Evolutionary conservation across 1,284 basidiomycete species (phyloP).

Genomic region (Agroathelia rolfsii): DNA sequence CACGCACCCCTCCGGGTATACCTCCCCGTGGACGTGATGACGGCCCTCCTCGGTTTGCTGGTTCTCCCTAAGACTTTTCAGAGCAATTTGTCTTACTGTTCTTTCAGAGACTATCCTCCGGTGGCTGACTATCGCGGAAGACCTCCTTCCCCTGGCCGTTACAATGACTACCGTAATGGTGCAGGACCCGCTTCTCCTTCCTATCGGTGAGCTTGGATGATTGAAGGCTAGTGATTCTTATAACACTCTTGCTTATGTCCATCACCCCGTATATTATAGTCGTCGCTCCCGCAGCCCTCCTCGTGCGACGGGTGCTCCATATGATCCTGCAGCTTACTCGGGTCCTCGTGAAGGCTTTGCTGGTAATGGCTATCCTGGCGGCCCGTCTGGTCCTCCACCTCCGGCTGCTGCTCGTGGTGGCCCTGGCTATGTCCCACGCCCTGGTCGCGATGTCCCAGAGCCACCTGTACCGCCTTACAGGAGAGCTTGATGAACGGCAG

Average conservation of each 20-base stretch:
- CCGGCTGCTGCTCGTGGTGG: conserved; percentile 31
- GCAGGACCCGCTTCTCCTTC: conserved; percentile 27
- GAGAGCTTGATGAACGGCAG: no score
- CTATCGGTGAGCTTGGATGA: conserved; percentile 42
- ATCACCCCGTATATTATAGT: conserved; percentile 30
- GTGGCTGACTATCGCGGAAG: conserved; percentile 42
- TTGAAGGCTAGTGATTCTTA: conserved; percentile 9
- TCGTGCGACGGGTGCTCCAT: conserved; percentile 31
- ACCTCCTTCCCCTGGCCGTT: conserved; percentile 49
- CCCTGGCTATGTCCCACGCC: conserved; percentile 54
- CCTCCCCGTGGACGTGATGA: conserved; percentile 34
- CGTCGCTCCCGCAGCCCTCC: conserved; percentile 66
- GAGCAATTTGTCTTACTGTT: conserved; percentile 3
- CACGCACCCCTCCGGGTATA: conserved; percentile 37
- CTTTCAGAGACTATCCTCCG: conserved; percentile 34
- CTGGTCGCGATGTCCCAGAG: conserved; percentile 35
- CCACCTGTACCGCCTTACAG: no score
- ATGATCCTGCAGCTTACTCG: conserved; percentile 40
- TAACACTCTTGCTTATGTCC: conserved; percentile 6
- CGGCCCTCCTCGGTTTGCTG: conserved; percentile 36
- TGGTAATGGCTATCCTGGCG: conserved; percentile 38
- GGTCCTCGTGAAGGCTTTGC: conserved; percentile 24
- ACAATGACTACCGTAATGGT: conserved; percentile 53
- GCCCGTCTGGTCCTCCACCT: no score
- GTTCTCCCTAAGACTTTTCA: conserved; percentile 1